A percentile compares a stretch with the other conserved stretches of the same genome.
Evolutionary conservation across 2,329 filamentous ascomycete genomes (phyloP).

Genomic region (Talaromyces sp.): DNA sequence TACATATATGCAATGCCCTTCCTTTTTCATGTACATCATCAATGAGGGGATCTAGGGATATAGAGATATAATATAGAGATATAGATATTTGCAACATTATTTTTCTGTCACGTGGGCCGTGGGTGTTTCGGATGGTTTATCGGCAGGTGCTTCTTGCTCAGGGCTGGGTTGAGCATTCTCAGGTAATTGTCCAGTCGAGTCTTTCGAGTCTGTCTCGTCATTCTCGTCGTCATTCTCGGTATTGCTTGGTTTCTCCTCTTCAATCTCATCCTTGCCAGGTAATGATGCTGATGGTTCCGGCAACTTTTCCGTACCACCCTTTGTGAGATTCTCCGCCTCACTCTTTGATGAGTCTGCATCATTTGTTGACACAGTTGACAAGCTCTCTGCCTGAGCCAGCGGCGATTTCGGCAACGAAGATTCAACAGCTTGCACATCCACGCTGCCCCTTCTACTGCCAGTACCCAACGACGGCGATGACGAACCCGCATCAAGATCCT

Average conservation of each 20-base stretch:
- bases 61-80: neutral
- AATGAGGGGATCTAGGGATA: neutral
- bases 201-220: neutral
- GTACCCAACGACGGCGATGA: neutral
- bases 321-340: neutral
- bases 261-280: neutral
- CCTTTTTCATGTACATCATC: neutral
- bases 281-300: neutral
- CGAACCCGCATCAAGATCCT: neutral
- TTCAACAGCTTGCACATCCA: constrained; percentile 4
- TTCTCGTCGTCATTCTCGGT: neutral
- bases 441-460: neutral
- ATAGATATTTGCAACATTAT: neutral
- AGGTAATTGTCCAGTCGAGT: neutral
- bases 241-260: neutral
- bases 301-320: neutral
- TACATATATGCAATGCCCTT: neutral
- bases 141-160: neutral
- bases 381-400: neutral
- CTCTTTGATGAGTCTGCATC: neutral
- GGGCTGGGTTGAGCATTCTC: neutral
- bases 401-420: constrained; percentile 5
- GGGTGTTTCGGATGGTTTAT: neutral
- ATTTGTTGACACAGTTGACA: neutral
- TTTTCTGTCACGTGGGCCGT: neutral